Percentiles rank a stretch among this genome's conserved stretches.
Conservation (phyloP, 768 basidiomycete genomes). For the Auricularia heimuer region DNA sequence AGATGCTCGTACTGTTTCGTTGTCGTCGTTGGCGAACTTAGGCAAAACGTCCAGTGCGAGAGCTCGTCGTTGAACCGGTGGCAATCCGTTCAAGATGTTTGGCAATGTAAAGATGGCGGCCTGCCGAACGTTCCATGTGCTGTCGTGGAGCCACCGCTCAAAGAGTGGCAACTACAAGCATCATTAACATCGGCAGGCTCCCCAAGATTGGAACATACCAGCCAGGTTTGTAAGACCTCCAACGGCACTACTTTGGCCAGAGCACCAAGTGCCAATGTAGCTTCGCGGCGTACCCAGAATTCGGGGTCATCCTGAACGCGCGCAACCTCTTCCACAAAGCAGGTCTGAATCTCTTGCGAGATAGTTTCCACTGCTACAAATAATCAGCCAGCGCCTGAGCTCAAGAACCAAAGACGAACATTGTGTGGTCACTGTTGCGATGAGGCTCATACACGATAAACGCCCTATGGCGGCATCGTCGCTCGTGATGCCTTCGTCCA, state of each 20-base stretch:
- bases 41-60: slow-evolving; percentile 59
- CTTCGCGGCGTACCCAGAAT: slow-evolving; percentile 77
- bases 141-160: slow-evolving; percentile 55
- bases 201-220: slow-evolving; percentile 35
- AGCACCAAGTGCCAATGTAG: slow-evolving; percentile 79
- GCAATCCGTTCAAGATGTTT: slow-evolving; percentile 59
- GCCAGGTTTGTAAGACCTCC: slow-evolving; percentile 52
- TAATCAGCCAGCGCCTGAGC: neutral
- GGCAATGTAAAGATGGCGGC: slow-evolving; percentile 82
- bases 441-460: slow-evolving; percentile 85
- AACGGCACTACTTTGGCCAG: slow-evolving; percentile 80
- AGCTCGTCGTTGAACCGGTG: slow-evolving; percentile 42
- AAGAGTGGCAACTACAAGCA: slow-evolving; percentile 65
- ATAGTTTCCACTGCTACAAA: slow-evolving; percentile 7
- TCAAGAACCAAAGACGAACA: slow-evolving; percentile 34
- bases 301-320: slow-evolving; percentile 54
- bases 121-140: slow-evolving; percentile 75
- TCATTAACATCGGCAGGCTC: slow-evolving; percentile 1
- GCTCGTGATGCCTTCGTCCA: slow-evolving; percentile 16
- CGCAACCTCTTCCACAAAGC: slow-evolving; percentile 68
- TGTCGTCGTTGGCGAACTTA: slow-evolving; percentile 53
- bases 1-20: slow-evolving; percentile 61
- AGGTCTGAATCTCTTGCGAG: slow-evolving; percentile 34
- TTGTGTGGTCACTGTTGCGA: slow-evolving; percentile 77
- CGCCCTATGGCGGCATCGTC: slow-evolving; percentile 80